These are phyloP conservation scores for Gardenia jasminoides DNA, from an alignment of 257 asterid species.

Conservation along the genomic window DNA sequence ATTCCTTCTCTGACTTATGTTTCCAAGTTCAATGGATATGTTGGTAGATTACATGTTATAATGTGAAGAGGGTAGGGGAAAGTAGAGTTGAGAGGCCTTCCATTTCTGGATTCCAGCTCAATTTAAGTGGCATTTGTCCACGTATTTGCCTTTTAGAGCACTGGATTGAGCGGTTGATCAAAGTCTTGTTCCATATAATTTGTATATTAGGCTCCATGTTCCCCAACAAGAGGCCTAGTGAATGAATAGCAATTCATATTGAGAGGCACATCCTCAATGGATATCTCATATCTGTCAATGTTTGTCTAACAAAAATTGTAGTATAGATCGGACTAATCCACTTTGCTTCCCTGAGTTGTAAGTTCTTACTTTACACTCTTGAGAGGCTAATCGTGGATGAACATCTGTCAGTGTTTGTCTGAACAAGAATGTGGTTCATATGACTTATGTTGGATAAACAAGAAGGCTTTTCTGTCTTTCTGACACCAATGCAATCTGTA, in stretches of 20 bases:
- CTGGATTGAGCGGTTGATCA: background rate
- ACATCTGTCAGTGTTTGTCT: slow-evolving; percentile 16
- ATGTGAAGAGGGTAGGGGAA: background rate
- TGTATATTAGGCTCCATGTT: slow-evolving; percentile 23
- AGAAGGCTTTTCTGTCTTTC: slow-evolving; percentile 7
- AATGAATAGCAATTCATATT: slow-evolving; percentile 3
- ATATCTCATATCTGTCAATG: too few species aligned
- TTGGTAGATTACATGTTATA: background rate
- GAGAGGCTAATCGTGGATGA: background rate
- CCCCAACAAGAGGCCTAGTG: slow-evolving; percentile 23
- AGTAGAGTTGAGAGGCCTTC: background rate
- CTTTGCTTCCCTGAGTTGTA: too few species aligned
- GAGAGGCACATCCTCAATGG: background rate
- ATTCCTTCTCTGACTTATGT: slow-evolving; percentile 48
- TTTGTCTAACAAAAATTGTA: background rate
- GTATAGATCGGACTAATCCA: too few species aligned
- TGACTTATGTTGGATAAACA: slow-evolving; percentile 15
- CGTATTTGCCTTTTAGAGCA: background rate
- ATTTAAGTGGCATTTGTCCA: slow-evolving; percentile 24
- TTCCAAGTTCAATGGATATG: slow-evolving; percentile 56
- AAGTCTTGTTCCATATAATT: background rate
- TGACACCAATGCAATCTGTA: background rate
- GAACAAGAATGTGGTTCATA: background rate
- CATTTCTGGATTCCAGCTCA: slow-evolving; percentile 42
- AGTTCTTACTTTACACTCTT: too few species aligned